phyloP scores from a whole-genome alignment of 2,329 filamentous ascomycete species.

The Xylaria sp. region DNA sequence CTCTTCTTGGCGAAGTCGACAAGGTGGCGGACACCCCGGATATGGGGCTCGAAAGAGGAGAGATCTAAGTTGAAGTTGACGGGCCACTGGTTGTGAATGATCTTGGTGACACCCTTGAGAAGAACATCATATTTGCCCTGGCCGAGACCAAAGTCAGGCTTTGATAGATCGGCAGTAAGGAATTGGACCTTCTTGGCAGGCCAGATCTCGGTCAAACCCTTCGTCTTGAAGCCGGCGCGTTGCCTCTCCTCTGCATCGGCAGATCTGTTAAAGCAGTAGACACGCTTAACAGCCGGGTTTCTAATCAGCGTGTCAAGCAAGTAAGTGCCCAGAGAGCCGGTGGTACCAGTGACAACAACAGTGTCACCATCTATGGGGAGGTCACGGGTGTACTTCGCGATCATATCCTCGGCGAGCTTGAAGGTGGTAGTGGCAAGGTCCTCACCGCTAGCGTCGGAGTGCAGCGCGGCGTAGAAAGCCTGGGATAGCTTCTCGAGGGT shows the following conservation, averaged over 20 bases:
- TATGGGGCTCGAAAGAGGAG: constrained; percentile 60
- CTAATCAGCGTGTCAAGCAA: constrained; percentile 52
- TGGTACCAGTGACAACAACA: constrained; percentile 59
- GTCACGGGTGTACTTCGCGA: constrained; percentile 42
- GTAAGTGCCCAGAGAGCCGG: constrained; percentile 59
- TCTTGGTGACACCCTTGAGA: constrained; percentile 53
- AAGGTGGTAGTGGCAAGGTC: constrained; percentile 36
- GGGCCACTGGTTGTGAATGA: constrained; percentile 64
- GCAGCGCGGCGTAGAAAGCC: constrained; percentile 46
- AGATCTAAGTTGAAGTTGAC: constrained; percentile 64
- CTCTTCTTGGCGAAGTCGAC: constrained; percentile 53
- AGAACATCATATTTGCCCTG: constrained; percentile 52
- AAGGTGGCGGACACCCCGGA: constrained; percentile 61
- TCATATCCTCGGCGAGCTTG: constrained; percentile 38
- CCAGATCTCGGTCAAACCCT: constrained; percentile 52
- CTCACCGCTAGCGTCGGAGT: constrained; percentile 34
- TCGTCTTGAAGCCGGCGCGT: constrained; percentile 51
- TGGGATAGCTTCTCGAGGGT: constrained; percentile 48
- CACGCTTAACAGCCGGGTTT: constrained; percentile 50
- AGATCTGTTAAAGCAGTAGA: constrained; percentile 62
- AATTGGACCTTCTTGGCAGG: constrained; percentile 56
- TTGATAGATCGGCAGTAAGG: constrained; percentile 58
- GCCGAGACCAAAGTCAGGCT: constrained; percentile 58
- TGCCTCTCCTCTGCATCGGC: constrained; percentile 51
- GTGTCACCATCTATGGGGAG: constrained; percentile 46